Evolutionary conservation across 352 stramenopile species (phyloP).

Genomic region (Pythium volutum): DNA sequence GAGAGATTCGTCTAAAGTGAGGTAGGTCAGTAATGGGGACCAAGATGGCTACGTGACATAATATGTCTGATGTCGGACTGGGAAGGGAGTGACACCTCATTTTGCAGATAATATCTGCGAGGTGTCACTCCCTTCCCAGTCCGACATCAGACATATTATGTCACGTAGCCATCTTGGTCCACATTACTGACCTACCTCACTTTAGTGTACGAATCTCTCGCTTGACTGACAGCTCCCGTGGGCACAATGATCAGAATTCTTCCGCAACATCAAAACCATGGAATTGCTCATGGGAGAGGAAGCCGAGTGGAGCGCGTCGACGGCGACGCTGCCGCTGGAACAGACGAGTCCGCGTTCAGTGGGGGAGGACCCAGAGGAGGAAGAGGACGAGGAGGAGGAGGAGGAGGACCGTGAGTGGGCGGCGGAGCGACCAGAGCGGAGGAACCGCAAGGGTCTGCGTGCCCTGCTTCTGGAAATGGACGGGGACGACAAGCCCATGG

Average conservation of each 20-base stretch:
- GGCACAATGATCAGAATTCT: neutral
- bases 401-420: constrained; percentile 3
- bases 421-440: neutral
- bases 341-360: constrained; percentile 10
- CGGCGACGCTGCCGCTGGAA: constrained; percentile 12
- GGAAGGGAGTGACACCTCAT: too few species aligned
- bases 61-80: too few species aligned
- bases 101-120: too few species aligned
- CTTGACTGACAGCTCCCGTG: neutral
- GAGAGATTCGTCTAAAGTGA: too few species aligned
- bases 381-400: constrained; percentile 3
- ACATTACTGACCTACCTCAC: neutral
- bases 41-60: too few species aligned
- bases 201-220: neutral
- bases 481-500: neutral
- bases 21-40: too few species aligned
- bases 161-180: neutral
- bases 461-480: constrained; percentile 16
- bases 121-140: too few species aligned
- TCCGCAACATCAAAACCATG: neutral
- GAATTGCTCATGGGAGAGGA: constrained; percentile 7
- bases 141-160: too few species aligned
- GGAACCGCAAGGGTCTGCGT: neutral
- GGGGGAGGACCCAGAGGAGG: neutral
- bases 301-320: constrained; percentile 18